Evolutionary conservation across 805 yeast species (phyloP).

Genomic region (Zygoascus tannicola): DNA sequence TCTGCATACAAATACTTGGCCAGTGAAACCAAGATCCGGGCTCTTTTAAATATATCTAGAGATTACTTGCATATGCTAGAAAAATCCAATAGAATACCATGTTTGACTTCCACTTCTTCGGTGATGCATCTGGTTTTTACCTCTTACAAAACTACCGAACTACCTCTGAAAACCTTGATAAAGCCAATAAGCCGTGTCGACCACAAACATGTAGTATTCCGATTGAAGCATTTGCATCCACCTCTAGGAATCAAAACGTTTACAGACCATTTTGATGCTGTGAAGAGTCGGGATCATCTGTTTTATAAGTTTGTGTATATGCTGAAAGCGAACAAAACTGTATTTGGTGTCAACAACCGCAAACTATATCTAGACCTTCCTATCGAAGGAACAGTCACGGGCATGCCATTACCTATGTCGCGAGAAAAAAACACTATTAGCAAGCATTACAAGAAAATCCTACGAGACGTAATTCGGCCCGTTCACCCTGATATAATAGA

Average conservation of each 20-base stretch:
- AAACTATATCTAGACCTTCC: conserved; percentile 14
- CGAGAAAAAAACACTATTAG: conserved; percentile 11
- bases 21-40: conserved; percentile 8
- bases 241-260: conserved; percentile 12
- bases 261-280: conserved; percentile 9
- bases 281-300: not conserved
- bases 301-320: conserved; percentile 13
- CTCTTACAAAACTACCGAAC: conserved; percentile 9
- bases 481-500: conserved; percentile 12
- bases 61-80: conserved; percentile 9
- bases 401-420: conserved; percentile 11
- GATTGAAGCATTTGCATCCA: conserved; percentile 14
- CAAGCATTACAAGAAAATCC: conserved; percentile 8
- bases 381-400: conserved; percentile 13
- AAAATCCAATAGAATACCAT: conserved; percentile 8
- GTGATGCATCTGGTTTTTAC: conserved; percentile 14
- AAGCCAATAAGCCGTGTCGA: not conserved
- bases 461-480: conserved; percentile 11
- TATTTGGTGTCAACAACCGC: conserved; percentile 14
- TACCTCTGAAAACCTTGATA: conserved; percentile 12
- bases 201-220: conserved; percentile 8
- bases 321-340: conserved; percentile 7
- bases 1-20: conserved; percentile 16
- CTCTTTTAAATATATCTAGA: conserved; percentile 11
- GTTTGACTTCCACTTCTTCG: not conserved